Evolutionary conservation across 2,329 filamentous ascomycete genomes (phyloP).

Genomic region (Aspergillus ruber): DNA sequence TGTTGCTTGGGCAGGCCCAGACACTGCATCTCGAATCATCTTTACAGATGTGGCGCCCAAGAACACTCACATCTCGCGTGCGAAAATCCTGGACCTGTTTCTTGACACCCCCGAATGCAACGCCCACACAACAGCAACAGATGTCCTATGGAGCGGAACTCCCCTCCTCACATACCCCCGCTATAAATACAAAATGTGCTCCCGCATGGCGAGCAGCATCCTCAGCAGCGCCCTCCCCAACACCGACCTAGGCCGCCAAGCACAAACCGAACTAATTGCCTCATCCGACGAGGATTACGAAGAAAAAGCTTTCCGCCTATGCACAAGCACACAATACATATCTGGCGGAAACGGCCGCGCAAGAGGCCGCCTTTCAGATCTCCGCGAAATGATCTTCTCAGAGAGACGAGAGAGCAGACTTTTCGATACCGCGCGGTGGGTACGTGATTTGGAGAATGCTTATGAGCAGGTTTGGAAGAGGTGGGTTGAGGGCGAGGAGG

Average conservation of each 20-base stretch:
- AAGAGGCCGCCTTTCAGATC: slow-evolving; percentile 65
- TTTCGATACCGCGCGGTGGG: slow-evolving; percentile 90
- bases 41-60: slow-evolving; percentile 98
- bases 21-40: slow-evolving; percentile 78
- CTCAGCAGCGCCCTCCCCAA: slow-evolving; percentile 81
- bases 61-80: slow-evolving; percentile 84
- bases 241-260: slow-evolving; percentile 57
- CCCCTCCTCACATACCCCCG: slow-evolving; percentile 83
- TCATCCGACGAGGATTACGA: slow-evolving; percentile 78
- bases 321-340: slow-evolving; percentile 56
- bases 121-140: slow-evolving; percentile 92
- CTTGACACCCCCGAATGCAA: slow-evolving; percentile 98
- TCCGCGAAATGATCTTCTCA: slow-evolving; percentile 76
- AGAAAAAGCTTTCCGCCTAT: slow-evolving; percentile 63
- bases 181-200: slow-evolving; percentile 98
- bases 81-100: slow-evolving; percentile 87
- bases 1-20: slow-evolving; percentile 71
- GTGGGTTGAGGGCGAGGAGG: slow-evolving; percentile 81
- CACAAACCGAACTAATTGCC: slow-evolving; percentile 70
- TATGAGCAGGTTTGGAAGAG: slow-evolving; percentile 83
- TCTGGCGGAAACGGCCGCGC: slow-evolving; percentile 27
- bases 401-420: slow-evolving; percentile 78
- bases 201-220: slow-evolving; percentile 93
- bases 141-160: slow-evolving; percentile 93
- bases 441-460: slow-evolving; percentile 76